phyloP scores from a whole-genome alignment of 371 early-diverging fungal species.

The Nematocida major region DNA sequence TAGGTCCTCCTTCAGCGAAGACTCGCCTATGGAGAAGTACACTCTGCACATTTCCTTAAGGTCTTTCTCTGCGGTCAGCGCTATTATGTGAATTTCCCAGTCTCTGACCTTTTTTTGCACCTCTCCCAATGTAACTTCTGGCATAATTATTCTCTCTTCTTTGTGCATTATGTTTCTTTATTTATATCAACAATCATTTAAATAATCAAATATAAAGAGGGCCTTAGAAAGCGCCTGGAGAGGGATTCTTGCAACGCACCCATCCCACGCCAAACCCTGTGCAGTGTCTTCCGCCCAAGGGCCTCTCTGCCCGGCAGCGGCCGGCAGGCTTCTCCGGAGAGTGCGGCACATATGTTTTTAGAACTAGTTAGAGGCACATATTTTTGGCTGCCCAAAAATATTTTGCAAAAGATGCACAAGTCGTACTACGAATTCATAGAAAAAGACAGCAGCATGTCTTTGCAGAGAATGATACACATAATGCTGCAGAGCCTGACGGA shows the following conservation, averaged over 20 bases:
- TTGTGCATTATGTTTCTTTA: conserved; percentile 11
- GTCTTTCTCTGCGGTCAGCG: background rate
- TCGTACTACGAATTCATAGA: conserved; percentile 50
- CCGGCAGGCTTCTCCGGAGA: background rate
- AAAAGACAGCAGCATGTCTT: conserved; percentile 31
- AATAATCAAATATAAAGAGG: too few relatives aligned
- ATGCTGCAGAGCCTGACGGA: conserved; percentile 23
- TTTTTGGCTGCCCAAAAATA: too few relatives aligned
- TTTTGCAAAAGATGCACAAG: conserved; percentile 31
- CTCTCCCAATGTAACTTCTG: background rate
- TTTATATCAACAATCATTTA: conserved; percentile 44
- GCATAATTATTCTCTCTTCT: background rate
- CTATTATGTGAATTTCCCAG: conserved; percentile 46
- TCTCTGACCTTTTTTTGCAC: conserved; percentile 25
- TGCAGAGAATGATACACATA: conserved; percentile 44
- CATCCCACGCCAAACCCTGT: background rate
- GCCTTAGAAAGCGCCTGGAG: too few relatives aligned
- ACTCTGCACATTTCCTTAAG: background rate
- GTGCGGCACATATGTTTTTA: too few relatives aligned
- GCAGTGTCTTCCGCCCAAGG: too few relatives aligned
- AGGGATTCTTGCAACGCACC: too few relatives aligned
- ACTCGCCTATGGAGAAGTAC: background rate
- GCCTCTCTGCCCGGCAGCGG: too few relatives aligned
- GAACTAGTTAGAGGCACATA: too few relatives aligned
- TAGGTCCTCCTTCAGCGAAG: conserved; percentile 8